Base-by-base conservation (phyloP, 257 asterid species). In the Leonotis leonurus region DNA sequence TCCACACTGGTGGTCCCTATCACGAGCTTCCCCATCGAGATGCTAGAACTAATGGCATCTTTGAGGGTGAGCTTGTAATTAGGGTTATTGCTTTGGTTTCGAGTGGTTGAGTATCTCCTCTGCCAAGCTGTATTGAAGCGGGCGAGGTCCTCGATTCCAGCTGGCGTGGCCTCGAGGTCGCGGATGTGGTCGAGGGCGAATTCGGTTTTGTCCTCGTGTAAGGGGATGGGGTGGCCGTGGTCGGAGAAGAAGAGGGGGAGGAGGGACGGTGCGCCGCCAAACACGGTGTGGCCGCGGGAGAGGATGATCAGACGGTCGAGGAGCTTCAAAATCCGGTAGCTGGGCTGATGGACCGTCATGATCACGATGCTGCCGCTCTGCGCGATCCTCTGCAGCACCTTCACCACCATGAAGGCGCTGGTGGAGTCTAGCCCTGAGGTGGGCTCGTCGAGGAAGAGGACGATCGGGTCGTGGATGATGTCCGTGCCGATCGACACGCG, bases 371-470 rank as follows among this genome's bases (percentile, higher is more conserved):
- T 80, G 14, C 90, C 86, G 45, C 80, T 80, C 55, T 69, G 80
- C 8, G 87, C 90, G 33, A 83, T 78, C 16, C 79, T 71, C 39
- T 76, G 80, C 7, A 83, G 17, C 2, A 83, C 90, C n/a, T 78
- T 75, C 12, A 83, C 86, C 62, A 80, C 86, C 82, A 78, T 78
- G 65, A 66, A 72, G 0, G 90, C 87, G 35, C 83, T 78, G 7
- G 90, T 78, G 8, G 90, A 83, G 60, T 83, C 85, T 14, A 83
- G 77, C 0, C 85, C 90, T 0, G 87, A 80, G 0, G 90, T 83
- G 12, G 90, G 90, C 67, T 83, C 90, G 45, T 83, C 87, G 9
- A 83, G 87, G 45, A 83, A 83, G 5, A 83, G 70, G 5, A 83
- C 3, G n/a, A 83, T 78, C 0, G 90, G 90, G 65, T 83, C 85